phyloP scores from a whole-genome alignment of 2,329 filamentous ascomycete genomes.

The Penicillium sp. region DNA sequence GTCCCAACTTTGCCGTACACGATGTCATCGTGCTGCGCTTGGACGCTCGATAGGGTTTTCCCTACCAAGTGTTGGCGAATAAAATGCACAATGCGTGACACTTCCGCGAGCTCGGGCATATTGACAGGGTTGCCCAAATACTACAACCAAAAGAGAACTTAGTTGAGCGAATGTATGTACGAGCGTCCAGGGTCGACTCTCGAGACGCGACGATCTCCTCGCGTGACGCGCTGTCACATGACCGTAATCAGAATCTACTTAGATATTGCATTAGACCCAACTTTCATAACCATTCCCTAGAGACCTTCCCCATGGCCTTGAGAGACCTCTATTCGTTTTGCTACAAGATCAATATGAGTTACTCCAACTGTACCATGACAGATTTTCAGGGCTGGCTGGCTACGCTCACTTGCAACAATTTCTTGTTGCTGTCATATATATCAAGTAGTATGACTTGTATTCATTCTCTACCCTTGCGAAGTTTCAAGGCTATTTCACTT shows the following conservation, averaged over 20 bases:
- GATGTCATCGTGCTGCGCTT: constrained; percentile 74
- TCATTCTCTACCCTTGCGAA: no score
- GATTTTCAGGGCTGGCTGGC: no score
- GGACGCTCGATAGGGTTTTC: constrained; percentile 69
- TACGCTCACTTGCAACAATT: no score
- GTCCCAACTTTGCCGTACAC: constrained; percentile 91
- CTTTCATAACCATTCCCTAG: no score
- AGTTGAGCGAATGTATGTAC: not conserved
- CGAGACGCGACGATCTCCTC: constrained; percentile 15
- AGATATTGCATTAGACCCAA: not conserved
- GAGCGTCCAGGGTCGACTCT: not conserved
- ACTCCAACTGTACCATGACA: no score
- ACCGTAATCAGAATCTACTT: not conserved
- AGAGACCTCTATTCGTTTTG: no score
- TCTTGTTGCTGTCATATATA: no score
- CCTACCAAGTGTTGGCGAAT: constrained; percentile 80
- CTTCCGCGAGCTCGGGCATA: constrained; percentile 57
- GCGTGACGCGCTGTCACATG: constrained; percentile 30
- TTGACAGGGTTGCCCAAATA: not conserved
- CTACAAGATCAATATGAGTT: no score
- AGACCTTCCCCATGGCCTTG: no score
- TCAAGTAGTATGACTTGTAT: no score
- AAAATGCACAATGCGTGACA: constrained; percentile 83
- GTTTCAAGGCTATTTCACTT: not conserved
- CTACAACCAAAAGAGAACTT: not conserved